Evolutionary conservation across 768 basidiomycete genomes (phyloP).

Genomic region (Suillus variegatus): DNA sequence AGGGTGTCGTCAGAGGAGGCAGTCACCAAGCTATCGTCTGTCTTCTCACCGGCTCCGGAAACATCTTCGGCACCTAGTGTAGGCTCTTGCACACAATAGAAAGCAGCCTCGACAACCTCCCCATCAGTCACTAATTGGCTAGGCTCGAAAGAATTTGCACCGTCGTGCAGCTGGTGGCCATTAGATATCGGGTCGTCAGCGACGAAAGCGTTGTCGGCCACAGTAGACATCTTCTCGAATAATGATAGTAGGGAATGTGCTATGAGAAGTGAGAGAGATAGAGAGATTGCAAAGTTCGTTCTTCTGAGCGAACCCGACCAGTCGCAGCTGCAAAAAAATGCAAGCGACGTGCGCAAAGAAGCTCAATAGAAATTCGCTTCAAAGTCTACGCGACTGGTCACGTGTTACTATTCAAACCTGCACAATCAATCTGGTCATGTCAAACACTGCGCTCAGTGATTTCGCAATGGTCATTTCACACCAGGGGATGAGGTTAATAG

Average conservation of each 20-base stretch:
- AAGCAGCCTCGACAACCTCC: neutral
- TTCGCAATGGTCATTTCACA: neutral
- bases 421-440: neutral
- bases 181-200: slow-evolving; percentile 13
- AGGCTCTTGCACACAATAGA: neutral
- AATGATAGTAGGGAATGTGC: slow-evolving; percentile 17
- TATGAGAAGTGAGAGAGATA: neutral
- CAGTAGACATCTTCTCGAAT: slow-evolving; percentile 10
- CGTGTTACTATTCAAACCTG: neutral
- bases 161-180: slow-evolving; percentile 2
- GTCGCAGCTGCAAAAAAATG: slow-evolving; percentile 11
- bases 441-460: neutral
- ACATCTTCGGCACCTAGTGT: neutral
- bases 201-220: slow-evolving; percentile 1
- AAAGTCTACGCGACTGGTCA: slow-evolving; percentile 11
- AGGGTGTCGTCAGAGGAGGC: neutral
- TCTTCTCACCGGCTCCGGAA: neutral
- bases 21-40: neutral
- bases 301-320: slow-evolving; percentile 6
- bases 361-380: slow-evolving; percentile 5
- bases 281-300: neutral
- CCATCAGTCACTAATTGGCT: neutral
- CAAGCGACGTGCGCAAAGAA: slow-evolving; percentile 7
- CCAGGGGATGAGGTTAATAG: neutral
- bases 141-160: neutral